phyloP scores from a whole-genome alignment of 371 early-diverging fungal genomes.

The Lichtheimia hyalospora region DNA sequence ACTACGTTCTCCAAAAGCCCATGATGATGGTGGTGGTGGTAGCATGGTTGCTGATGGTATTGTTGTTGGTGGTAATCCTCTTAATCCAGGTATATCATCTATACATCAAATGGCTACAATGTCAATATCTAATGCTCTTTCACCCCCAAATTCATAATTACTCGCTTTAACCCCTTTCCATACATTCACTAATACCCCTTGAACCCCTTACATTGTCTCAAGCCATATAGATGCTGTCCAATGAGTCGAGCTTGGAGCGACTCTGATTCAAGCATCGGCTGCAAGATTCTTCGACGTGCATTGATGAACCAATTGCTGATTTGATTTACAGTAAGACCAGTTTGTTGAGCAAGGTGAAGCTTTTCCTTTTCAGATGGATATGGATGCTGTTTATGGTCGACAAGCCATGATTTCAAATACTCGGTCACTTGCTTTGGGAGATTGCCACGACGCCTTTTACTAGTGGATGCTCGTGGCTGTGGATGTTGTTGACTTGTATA shows the following conservation, averaged over 20 bases:
- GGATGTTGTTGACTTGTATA: not conserved
- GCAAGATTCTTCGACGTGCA: conserved; percentile 71
- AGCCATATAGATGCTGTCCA: not conserved
- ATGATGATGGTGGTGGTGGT: conserved; percentile 1
- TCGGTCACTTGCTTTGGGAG: conserved; percentile 66
- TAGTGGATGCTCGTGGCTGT: not conserved
- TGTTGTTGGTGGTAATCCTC: too few relatives aligned
- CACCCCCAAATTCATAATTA: too few relatives aligned
- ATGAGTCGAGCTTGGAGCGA: conserved; percentile 15
- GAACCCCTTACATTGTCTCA: too few relatives aligned
- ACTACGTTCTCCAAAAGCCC: not conserved
- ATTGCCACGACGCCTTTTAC: conserved; percentile 57
- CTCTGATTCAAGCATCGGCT: conserved; percentile 49
- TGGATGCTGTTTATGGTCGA: conserved; percentile 76
- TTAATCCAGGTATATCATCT: too few relatives aligned
- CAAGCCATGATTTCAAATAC: conserved; percentile 71
- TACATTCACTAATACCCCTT: too few relatives aligned
- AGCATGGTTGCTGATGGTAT: too few relatives aligned
- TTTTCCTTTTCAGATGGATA: conserved; percentile 86
- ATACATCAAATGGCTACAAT: too few relatives aligned
- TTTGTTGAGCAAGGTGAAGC: conserved; percentile 57
- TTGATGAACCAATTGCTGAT: conserved; percentile 94
- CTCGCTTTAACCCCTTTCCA: too few relatives aligned
- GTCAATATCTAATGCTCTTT: too few relatives aligned
- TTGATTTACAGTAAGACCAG: conserved; percentile 73